Evolutionary conservation across 495 filamentous ascomycete genomes (phyloP), one percentile per base, ranked within the genome.

Genomic region (Lophiostoma macrostomum): DNA sequence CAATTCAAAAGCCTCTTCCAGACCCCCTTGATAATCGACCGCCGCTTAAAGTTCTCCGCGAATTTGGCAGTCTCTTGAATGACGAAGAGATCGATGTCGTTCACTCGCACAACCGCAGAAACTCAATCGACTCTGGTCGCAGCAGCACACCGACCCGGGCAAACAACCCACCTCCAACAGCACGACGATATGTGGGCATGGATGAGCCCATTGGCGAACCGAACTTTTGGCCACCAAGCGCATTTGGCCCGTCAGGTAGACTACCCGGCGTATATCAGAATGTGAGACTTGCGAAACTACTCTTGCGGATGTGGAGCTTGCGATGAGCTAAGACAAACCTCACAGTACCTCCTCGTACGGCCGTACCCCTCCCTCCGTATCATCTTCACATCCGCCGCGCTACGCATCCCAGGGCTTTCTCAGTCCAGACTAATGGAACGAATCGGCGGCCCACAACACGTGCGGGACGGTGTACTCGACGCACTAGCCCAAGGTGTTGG

Each of bases 361-460:
- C 69, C 69, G 4, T 68, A 64, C 56, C 69, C 69, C n/a, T 71
- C 69, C 3, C 63, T 71, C n/a, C 67, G 69, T 41, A 71, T 69
- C 23, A 69, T 66, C 39, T 71, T 71, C 61, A 69, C 67, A 28
- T 71, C 67, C 1, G 53, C 65, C 6, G 56, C 67, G 3, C 65
- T 71, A 13, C 69, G 69, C 43, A 71, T 71, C 3, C 69, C 69
- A 6, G 69, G 69, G 10, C 64, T 71, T 3, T 64, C 67, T 13
- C 65, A 69, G 56, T 65, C 63, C 13, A 57, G 61, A 19, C 57
- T 71, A 45, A 64, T 71, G 50, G 65, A 68, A 18, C 67, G 65
- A 35, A 61, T 71, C 27, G 67, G 67, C 47, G 65, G 69, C 1
- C 67, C 69, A 1, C 24, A 32, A 23, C 67, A 69, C 27, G 54